Base-by-base conservation (phyloP, 176 grass and related monocot species). In the Oryza nivara region DNA sequence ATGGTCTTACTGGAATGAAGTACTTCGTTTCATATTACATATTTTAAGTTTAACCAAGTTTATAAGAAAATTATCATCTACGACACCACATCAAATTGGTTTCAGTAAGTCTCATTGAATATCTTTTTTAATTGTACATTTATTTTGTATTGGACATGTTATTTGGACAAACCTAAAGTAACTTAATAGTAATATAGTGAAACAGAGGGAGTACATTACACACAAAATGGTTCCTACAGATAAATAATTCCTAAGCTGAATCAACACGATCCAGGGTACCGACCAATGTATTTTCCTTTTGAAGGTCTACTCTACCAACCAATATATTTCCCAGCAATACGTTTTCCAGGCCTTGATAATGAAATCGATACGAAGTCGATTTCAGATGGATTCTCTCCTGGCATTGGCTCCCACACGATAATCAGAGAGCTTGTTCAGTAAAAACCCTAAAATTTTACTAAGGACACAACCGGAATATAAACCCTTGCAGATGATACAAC, bases 401-500 rank as follows among this genome's bases (percentile, higher is more conserved):
- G 19, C 12, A 14, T 56, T 56, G 47, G 52, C 52, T 14, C 52
- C 17, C 12, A 56, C 1, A 56, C 52, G 52, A 56, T 7, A 58
- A n/a, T 14, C 54, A n/a, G 19, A 58, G 51, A 56, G 15, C 51
- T 56, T 16, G 17, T 58, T 58, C 6, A 9, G 17, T 58, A 2
- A 58, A 52, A 56, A 56, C 17, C 40, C 40, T 8, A 41, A 41
- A 1, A 41, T 41, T 41, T 56, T 65, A 15, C 26, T 26, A 26
- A 65, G 36, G 47, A 72, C 43, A 48, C 44, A 11, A 67, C 16
- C 9, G 46, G 34, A 9, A 36, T 48, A 70, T 19, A 34, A 70
- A 48, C 22, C 49, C 60, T 25, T 65, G 8, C 78, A 84, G 30
- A 43, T 74, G 35, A 63, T 67, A 92, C 51, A 88, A 70, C 79